Conservation (phyloP, 2,329 filamentous ascomycete species). For the Grosmannia serpens region DNA sequence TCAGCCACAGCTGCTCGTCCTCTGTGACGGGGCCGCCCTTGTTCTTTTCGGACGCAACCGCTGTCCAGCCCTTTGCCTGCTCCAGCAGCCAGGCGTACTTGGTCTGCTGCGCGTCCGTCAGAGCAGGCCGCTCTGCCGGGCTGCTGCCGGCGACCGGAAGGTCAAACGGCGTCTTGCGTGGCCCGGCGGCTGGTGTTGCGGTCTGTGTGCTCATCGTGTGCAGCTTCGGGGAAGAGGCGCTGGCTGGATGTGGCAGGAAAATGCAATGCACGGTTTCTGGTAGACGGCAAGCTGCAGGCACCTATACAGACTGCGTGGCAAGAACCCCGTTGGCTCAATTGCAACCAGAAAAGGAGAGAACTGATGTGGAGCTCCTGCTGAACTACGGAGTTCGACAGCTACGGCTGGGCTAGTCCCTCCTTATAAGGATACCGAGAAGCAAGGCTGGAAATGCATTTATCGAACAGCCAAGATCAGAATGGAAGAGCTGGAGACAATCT, state of each 20-base stretch:
- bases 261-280: not conserved
- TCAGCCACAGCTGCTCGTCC: conserved; percentile 78
- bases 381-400: too few species aligned
- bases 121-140: conserved; percentile 41
- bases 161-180: conserved; percentile 35
- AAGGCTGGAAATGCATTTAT: not conserved
- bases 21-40: conserved; percentile 59
- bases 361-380: not conserved
- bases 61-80: conserved; percentile 58
- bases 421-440: not conserved
- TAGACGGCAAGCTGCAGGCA: not conserved
- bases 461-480: too few species aligned
- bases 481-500: too few species aligned
- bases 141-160: conserved; percentile 44
- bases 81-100: conserved; percentile 74
- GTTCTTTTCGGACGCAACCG: conserved; percentile 48
- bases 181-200: conserved; percentile 7
- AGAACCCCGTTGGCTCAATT: not conserved
- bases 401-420: too few species aligned
- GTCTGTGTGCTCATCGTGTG: conserved; percentile 2
- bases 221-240: not conserved
- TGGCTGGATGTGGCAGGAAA: not conserved
- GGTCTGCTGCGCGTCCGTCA: conserved; percentile 64
- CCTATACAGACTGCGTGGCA: not conserved
- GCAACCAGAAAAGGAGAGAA: not conserved